Percentiles rank a stretch among this genome's conserved stretches.
These are phyloP conservation scores for Ophiosphaerella korrae DNA, from an alignment of 2,329 filamentous ascomycete genomes.

Conservation along the genomic window DNA sequence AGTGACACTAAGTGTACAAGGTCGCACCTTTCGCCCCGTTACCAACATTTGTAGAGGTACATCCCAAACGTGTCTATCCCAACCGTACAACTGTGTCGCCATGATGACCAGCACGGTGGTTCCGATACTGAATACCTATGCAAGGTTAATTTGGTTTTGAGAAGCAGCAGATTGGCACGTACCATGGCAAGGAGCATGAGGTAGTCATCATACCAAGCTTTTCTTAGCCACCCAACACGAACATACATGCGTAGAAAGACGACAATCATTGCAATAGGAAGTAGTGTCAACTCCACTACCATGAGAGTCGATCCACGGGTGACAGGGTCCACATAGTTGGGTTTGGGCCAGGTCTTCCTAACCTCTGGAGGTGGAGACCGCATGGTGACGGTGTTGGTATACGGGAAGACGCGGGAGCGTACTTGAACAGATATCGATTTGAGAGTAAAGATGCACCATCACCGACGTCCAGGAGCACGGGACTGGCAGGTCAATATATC, in stretches of 20 bases:
- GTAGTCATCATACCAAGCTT: conserved; percentile 48
- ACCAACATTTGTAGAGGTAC: conserved; percentile 33
- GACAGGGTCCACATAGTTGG: conserved; percentile 51
- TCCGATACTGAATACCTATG: conserved; percentile 39
- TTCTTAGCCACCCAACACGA: conserved; percentile 44
- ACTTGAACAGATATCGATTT: conserved; percentile 24
- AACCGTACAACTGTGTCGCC: conserved; percentile 45
- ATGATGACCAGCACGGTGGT: conserved; percentile 42
- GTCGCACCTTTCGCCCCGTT: conserved; percentile 41
- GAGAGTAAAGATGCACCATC: conserved; percentile 33
- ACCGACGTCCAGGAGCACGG: conserved; percentile 32
- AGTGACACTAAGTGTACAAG: conserved; percentile 21
- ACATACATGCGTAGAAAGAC: conserved; percentile 44
- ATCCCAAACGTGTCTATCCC: conserved; percentile 48
- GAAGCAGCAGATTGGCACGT: conserved; percentile 15
- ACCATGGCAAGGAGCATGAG: conserved; percentile 47
- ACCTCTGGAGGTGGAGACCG: conserved; percentile 43
- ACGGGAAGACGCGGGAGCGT: conserved; percentile 20
- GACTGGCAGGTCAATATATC: conserved; percentile 35
- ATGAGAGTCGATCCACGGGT: conserved; percentile 50
- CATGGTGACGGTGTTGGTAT: conserved; percentile 27
- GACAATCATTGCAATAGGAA: conserved; percentile 44
- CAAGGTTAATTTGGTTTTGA: conserved; percentile 17
- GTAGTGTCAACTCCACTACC: conserved; percentile 46
- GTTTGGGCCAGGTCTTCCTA: conserved; percentile 47